Base-by-base conservation (phyloP, 306 rosid species). In the Ochetophila trinervis region DNA sequence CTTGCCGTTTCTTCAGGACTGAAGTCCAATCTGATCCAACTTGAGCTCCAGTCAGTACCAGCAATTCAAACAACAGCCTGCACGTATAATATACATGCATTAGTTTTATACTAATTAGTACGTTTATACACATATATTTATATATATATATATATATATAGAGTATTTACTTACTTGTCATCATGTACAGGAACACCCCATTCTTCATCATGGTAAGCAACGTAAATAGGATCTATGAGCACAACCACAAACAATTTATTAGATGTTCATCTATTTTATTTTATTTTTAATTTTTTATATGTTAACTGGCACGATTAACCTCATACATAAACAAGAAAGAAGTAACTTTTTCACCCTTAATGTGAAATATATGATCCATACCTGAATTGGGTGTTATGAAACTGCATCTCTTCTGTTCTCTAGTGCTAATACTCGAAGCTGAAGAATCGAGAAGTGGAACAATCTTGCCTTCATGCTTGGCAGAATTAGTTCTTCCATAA, bases 151-250 rank as follows among this genome's bases (percentile, higher is more conserved):
- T 17, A 18, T 5, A 16, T 0, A 19, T 4, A 42, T 14, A 10
- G 17, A 44, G 20, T 9, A 13, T 0, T 63, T 45, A 67, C 13
- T 79, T 89, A 89, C 96, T 79, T 85, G 91, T 89, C 96, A 79
- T 89, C 89, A 77, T 85, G 96, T 74, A 87, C 82, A 57, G 96
- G 91, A 79, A 89, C 91, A 70, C 96, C 96, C 96, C 96, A 89
- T 81, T 89, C 96, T 75, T 87, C 85, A 65, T 89, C 96, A 76
- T 89, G 96, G 83, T 87, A 89, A 64, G 94, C 86, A 79, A 89
- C 78, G 80, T 89, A 85, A 73, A 87, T 70, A 19, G 94, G 96
- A 82, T 89, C 96, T 89, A 36, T 55, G 51, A 68, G 8, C 11
- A 60, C 11, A 23, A 15, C n/a, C 24, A 20, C 6, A 68, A 44